Evolutionary conservation across 225 moss, liverwort and hornwort genomes (phyloP).

Genomic region (Polytrichum commune): DNA sequence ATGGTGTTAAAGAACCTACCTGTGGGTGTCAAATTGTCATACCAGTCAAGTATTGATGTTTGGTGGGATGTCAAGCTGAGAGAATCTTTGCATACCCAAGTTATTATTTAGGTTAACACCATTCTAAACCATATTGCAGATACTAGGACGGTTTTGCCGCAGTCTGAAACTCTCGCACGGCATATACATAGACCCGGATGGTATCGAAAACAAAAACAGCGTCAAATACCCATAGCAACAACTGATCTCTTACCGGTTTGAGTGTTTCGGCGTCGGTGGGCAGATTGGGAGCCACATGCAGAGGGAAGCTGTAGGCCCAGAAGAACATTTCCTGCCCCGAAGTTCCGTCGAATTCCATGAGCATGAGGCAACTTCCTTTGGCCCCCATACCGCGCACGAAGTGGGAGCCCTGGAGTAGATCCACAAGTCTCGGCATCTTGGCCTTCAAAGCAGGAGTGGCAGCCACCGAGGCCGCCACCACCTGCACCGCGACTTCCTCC

Average conservation of each 20-base stretch:
- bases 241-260: background rate
- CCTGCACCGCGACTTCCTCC: conserved; percentile 6
- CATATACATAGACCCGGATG: no score
- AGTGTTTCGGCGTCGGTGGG: conserved; percentile 6
- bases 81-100: no score
- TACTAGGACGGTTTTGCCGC: no score
- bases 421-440: background rate
- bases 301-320: conserved; percentile 12
- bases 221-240: no score
- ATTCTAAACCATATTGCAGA: no score
- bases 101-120: no score
- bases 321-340: conserved; percentile 5
- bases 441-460: conserved; percentile 10
- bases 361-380: conserved; percentile 4
- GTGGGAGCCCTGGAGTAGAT: background rate
- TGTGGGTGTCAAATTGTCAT: no score
- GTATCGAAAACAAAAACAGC: no score
- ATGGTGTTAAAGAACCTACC: no score
- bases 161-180: no score
- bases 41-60: no score
- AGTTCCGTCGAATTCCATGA: conserved; percentile 6
- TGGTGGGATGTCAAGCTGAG: no score
- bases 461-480: background rate
- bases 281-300: background rate
- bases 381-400: conserved; percentile 5